Percentiles rank a stretch among this genome's conserved stretches.
Evolutionary conservation across 495 filamentous ascomycete species (phyloP).

Genomic region (Penicillium antarcticum): DNA sequence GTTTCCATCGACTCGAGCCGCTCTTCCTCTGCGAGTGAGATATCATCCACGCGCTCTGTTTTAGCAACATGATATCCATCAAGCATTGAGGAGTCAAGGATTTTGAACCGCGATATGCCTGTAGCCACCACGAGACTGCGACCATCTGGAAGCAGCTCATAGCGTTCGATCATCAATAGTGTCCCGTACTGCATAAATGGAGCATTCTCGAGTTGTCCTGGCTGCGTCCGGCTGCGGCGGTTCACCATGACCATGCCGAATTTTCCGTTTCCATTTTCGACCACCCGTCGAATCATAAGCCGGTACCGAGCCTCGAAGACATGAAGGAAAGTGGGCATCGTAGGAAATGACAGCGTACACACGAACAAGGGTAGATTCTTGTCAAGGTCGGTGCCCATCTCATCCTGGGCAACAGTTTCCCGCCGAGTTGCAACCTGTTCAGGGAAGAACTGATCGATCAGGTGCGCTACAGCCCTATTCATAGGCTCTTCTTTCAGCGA

Average conservation of each 20-base stretch:
- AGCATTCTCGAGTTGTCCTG: slow-evolving; percentile 48
- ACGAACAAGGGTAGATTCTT: slow-evolving; percentile 73
- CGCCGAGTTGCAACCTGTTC: slow-evolving; percentile 57
- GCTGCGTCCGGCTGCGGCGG: slow-evolving; percentile 49
- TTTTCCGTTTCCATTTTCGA: slow-evolving; percentile 62
- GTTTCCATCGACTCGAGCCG: slow-evolving; percentile 64
- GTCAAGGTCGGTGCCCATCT: slow-evolving; percentile 45
- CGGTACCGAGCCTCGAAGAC: slow-evolving; percentile 91
- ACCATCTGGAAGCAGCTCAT: slow-evolving; percentile 73
- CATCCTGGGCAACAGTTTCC: slow-evolving; percentile 51
- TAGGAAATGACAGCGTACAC: slow-evolving; percentile 75
- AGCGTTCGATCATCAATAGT: slow-evolving; percentile 66
- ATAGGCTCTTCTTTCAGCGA: slow-evolving; percentile 50
- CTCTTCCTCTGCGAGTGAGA: slow-evolving; percentile 79
- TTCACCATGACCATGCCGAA: slow-evolving; percentile 87
- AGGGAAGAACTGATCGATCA: slow-evolving; percentile 64
- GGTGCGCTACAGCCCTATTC: slow-evolving; percentile 57
- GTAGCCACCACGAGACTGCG: slow-evolving; percentile 74
- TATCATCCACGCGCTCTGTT: slow-evolving; percentile 72
- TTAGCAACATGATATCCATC: slow-evolving; percentile 78
- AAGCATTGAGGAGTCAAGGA: slow-evolving; percentile 56
- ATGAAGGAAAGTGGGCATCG: slow-evolving; percentile 80
- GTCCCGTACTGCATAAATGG: slow-evolving; percentile 76
- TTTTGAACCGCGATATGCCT: slow-evolving; percentile 71
- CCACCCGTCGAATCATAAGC: slow-evolving; percentile 77